These are phyloP conservation scores for Boletus bicolor DNA, from an alignment of 768 basidiomycete genomes.

Conservation along the genomic window DNA sequence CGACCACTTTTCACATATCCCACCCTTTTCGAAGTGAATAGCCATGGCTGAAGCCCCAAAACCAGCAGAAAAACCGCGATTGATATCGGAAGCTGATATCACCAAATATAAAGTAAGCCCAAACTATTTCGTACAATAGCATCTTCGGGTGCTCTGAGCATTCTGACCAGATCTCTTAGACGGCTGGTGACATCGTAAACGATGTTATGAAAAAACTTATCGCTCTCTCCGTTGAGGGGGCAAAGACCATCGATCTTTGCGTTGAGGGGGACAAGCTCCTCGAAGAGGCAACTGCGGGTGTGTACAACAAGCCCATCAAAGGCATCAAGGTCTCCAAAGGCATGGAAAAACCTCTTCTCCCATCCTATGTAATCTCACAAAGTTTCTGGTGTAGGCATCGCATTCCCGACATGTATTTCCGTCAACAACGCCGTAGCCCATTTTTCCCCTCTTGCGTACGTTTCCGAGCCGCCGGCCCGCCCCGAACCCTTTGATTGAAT, in stretches of 20 bases:
- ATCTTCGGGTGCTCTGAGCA: conserved; percentile 10
- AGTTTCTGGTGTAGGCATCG: conserved; percentile 57
- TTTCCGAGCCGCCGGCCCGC: conserved; percentile 13
- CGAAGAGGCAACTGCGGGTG: conserved; percentile 76
- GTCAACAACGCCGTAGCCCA: conserved; percentile 95
- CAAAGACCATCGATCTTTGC: conserved; percentile 87
- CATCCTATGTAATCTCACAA: conserved; percentile 5
- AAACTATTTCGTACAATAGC: conserved; percentile 13
- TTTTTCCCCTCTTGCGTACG: conserved; percentile 93
- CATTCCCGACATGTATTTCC: conserved; percentile 92
- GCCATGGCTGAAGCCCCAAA: conserved; percentile 58
- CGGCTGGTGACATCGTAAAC: conserved; percentile 89
- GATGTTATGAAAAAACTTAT: conserved; percentile 84
- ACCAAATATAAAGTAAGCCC: conserved; percentile 80
- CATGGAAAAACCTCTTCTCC: conserved; percentile 32
- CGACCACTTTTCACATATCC: conserved; percentile 6
- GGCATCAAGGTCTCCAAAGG: conserved; percentile 88
- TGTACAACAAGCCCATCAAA: conserved; percentile 90
- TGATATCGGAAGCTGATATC: conserved; percentile 68
- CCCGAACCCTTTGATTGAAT: conserved; percentile 22
- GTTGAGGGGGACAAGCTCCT: conserved; percentile 91
- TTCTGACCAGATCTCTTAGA: conserved; percentile 39
- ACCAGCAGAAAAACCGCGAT: conserved; percentile 48
- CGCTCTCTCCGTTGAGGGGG: conserved; percentile 71
- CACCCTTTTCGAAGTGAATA: conserved; percentile 2